Percentiles rank a stretch among this genome's conserved stretches.
Evolutionary conservation across 2,329 filamentous ascomycete genomes (phyloP).

Genomic region (Aplosporella prunicola): DNA sequence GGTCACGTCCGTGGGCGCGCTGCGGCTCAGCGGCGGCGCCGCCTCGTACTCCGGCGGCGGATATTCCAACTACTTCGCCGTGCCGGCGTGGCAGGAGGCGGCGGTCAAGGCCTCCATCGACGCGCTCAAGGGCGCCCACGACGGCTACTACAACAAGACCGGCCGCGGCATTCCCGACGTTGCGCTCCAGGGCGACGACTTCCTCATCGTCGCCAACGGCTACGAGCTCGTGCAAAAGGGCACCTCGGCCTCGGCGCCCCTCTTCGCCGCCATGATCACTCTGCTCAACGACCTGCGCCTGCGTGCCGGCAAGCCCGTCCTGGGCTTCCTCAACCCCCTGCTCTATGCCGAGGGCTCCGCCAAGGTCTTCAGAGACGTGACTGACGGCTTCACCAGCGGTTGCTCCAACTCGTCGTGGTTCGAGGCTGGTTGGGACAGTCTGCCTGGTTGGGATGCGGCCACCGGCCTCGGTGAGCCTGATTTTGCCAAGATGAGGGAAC

Average conservation of each 20-base stretch:
- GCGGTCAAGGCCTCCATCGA: slow-evolving; percentile 36
- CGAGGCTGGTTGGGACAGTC: slow-evolving; percentile 30
- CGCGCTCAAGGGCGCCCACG: slow-evolving; percentile 27
- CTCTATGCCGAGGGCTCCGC: slow-evolving; percentile 25
- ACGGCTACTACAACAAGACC: slow-evolving; percentile 33
- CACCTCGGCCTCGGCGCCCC: slow-evolving; percentile 18
- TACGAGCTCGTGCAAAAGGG: slow-evolving; percentile 13
- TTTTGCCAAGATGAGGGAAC: slow-evolving; percentile 23
- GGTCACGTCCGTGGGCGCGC: slow-evolving; percentile 39
- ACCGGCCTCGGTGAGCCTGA: slow-evolving; percentile 41
- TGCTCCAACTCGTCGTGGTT: slow-evolving; percentile 14
- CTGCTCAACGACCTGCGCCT: slow-evolving; percentile 42
- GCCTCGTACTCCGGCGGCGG: slow-evolving; percentile 25
- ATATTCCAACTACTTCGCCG: slow-evolving; percentile 32
- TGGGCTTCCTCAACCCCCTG: slow-evolving; percentile 45
- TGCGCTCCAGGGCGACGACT: slow-evolving; percentile 34
- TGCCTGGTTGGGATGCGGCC: slow-evolving; percentile 39
- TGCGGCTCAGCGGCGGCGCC: slow-evolving; percentile 12
- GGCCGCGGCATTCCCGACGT: slow-evolving; percentile 44
- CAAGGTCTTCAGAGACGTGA: slow-evolving; percentile 33
- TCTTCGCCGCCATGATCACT: slow-evolving; percentile 18
- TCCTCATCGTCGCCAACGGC: slow-evolving; percentile 17
- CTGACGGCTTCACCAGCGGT: slow-evolving; percentile 21
- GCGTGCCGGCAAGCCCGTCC: slow-evolving; percentile 35
- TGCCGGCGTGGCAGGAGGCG: slow-evolving; percentile 33